Conservation (phyloP, 495 filamentous ascomycete species). For the Tuber magnatum region DNA sequence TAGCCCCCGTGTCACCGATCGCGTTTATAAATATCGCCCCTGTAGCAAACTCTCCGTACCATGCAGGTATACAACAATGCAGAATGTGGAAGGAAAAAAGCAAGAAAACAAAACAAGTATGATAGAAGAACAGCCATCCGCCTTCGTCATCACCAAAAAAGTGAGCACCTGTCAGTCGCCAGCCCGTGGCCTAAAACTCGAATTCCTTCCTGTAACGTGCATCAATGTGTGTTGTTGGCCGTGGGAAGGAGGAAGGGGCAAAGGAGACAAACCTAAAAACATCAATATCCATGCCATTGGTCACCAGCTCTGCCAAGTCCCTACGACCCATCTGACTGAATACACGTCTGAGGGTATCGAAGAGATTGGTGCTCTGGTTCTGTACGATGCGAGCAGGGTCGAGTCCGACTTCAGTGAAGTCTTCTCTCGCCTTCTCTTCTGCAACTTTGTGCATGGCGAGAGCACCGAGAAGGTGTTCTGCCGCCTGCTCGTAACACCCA, state of each 20-base stretch:
- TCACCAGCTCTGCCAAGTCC: conserved; percentile 80
- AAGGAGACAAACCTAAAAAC: conserved; percentile 56
- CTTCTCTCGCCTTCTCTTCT: conserved; percentile 76
- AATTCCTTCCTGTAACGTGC: conserved; percentile 51
- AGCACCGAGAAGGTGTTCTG: conserved; percentile 87
- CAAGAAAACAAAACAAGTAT: neutral
- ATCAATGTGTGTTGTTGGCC: neutral
- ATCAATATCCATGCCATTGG: conserved; percentile 83
- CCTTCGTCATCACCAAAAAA: conserved; percentile 1
- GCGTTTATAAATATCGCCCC: neutral
- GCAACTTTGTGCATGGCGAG: conserved; percentile 95
- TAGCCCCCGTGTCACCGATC: neutral
- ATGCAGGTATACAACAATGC: neutral
- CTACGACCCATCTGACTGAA: conserved; percentile 88
- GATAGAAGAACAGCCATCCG: neutral
- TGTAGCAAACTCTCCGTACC: neutral
- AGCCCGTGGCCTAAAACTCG: conserved; percentile 48
- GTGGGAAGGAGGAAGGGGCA: conserved; percentile 6
- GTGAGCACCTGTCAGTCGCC: conserved; percentile 8
- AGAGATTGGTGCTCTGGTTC: conserved; percentile 93
- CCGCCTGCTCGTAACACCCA: conserved; percentile 84
- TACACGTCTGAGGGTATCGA: conserved; percentile 84
- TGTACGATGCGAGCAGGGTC: conserved; percentile 51
- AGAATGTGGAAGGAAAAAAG: neutral
- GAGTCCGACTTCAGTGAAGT: conserved; percentile 57